Conservation (phyloP, 129 eudicot genomes). For the Chrysanthemum makinoi region DNA sequence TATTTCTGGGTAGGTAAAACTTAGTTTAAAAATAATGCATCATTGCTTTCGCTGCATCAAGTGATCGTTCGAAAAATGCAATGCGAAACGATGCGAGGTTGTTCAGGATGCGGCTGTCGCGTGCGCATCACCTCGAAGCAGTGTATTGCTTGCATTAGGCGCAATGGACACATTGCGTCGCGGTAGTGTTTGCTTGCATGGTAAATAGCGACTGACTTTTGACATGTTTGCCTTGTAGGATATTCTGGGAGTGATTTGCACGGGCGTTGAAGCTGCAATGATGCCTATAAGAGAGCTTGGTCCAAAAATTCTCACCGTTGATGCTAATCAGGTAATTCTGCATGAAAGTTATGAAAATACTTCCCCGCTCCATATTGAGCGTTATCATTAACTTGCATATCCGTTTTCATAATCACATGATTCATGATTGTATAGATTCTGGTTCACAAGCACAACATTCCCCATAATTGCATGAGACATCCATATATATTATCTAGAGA, state of each 20-base stretch:
- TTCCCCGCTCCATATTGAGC: not conserved
- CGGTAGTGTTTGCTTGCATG: too few species aligned
- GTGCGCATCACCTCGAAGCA: too few species aligned
- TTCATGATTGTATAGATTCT: not conserved
- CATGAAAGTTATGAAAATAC: not conserved
- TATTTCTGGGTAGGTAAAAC: too few species aligned
- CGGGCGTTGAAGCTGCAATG: slow-evolving; percentile 99
- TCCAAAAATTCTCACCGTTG: slow-evolving; percentile 71
- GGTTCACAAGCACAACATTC: not conserved
- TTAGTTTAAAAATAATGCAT: too few species aligned
- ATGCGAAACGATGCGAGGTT: too few species aligned
- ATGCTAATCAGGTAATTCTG: slow-evolving; percentile 69
- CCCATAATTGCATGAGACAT: not conserved
- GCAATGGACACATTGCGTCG: too few species aligned
- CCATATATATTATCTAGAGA: not conserved
- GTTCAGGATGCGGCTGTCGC: too few species aligned
- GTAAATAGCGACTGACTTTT: too few species aligned
- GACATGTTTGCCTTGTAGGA: slow-evolving; percentile 38
- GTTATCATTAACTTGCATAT: too few species aligned
- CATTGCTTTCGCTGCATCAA: too few species aligned
- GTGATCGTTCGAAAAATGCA: too few species aligned
- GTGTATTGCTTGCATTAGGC: too few species aligned
- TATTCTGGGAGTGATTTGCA: slow-evolving; percentile 97
- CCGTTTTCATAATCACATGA: not conserved
- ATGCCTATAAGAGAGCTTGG: slow-evolving; percentile 99